Evolutionary conservation across 768 basidiomycete species (phyloP).

Genomic region (Suillus subaureus): DNA sequence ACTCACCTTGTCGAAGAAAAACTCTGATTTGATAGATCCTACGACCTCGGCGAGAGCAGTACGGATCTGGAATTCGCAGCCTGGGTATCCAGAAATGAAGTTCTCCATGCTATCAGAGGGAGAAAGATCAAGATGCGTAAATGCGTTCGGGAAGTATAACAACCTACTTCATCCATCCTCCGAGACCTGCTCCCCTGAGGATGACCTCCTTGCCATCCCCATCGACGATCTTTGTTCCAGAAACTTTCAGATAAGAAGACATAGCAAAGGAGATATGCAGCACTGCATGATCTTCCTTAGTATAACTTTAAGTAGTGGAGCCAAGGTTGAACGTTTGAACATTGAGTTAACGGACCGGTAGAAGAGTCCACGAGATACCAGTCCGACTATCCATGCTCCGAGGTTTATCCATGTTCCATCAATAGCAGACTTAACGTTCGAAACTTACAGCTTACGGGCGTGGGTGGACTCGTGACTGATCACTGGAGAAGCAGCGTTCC

Average conservation of each 20-base stretch:
- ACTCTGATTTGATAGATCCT: constrained; percentile 66
- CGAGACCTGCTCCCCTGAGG: constrained; percentile 74
- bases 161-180: constrained; percentile 86
- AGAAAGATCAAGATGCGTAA: constrained; percentile 10
- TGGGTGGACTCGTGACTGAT: neutral
- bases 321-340: constrained; percentile 4
- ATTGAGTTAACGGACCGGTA: constrained; percentile 4
- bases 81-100: constrained; percentile 79
- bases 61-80: constrained; percentile 80
- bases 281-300: neutral
- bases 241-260: constrained; percentile 52
- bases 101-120: constrained; percentile 63
- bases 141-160: constrained; percentile 10
- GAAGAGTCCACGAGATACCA: constrained; percentile 7
- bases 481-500: neutral
- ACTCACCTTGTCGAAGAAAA: constrained; percentile 82
- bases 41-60: constrained; percentile 64
- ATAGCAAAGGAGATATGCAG: constrained; percentile 13
- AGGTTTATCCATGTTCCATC: constrained; percentile 17
- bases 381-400: constrained; percentile 2
- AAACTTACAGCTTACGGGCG: neutral
- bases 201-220: constrained; percentile 57
- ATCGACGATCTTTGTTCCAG: constrained; percentile 63
- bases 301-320: neutral
- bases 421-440: neutral